phyloP scores from a whole-genome alignment of 2,329 filamentous ascomycete species.

The Neoarthrinium moseri region DNA sequence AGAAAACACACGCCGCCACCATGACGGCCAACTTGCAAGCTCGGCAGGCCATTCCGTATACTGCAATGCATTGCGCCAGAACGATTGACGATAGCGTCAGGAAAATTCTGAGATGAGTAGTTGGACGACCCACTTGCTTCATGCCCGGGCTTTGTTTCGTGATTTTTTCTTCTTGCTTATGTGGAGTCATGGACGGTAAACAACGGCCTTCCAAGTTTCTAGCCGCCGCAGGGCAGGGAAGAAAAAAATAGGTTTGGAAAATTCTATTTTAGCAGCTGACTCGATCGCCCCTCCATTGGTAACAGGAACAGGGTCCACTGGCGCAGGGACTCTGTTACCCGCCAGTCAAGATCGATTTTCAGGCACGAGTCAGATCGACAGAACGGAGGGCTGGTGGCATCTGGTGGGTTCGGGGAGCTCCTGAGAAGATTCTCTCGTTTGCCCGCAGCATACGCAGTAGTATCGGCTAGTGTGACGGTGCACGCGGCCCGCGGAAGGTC shows the following conservation, averaged over 20 bases:
- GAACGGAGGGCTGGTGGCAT: background rate
- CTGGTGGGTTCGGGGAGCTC: background rate
- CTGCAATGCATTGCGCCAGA: slow-evolving; percentile 6
- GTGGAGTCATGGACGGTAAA: slow-evolving; percentile 5
- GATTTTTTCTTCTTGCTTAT: background rate
- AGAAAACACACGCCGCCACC: background rate
- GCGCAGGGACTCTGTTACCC: background rate
- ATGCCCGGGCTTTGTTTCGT: too few relatives aligned
- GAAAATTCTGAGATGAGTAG: too few relatives aligned
- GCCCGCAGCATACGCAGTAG: slow-evolving; percentile 1
- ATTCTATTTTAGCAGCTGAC: slow-evolving; percentile 8
- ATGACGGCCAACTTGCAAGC: background rate
- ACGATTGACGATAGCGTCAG: slow-evolving; percentile 4
- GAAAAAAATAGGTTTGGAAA: background rate
- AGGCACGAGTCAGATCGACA: background rate
- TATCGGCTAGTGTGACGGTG: background rate
- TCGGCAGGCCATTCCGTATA: slow-evolving; percentile 6
- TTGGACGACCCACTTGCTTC: too few relatives aligned
- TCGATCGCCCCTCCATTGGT: slow-evolving; percentile 7
- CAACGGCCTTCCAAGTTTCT: background rate
- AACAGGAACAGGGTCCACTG: background rate
- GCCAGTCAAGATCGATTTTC: background rate
- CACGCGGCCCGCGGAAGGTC: background rate
- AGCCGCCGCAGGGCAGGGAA: background rate
- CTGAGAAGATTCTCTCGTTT: slow-evolving; percentile 2